Evolutionary conservation across 345 rosid species (phyloP).

Genomic region (Salix udensis): DNA sequence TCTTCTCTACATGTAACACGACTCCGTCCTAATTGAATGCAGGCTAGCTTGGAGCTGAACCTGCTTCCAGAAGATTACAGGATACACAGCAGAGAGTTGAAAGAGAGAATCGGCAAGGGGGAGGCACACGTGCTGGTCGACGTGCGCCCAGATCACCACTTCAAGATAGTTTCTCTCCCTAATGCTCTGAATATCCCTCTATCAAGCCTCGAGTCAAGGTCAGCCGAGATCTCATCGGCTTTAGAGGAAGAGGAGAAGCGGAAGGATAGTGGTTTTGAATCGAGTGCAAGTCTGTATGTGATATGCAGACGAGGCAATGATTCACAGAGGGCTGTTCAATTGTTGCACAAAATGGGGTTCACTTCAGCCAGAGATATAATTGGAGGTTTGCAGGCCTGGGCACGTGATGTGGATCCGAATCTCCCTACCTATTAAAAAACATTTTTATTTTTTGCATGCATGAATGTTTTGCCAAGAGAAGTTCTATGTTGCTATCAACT

Average conservation of each 20-base stretch:
- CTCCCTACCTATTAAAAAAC: conserved; percentile 65
- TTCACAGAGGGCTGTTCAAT: conserved; percentile 85
- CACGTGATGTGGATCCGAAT: conserved; percentile 64
- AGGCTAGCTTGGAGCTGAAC: conserved; percentile 60
- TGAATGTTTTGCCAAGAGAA: no score
- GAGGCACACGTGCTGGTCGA: conserved; percentile 62
- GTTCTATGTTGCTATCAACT: no score
- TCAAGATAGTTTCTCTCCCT: conserved; percentile 77
- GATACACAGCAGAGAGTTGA: conserved; percentile 60
- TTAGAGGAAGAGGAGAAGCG: conserved; percentile 44
- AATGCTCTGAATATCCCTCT: conserved; percentile 71
- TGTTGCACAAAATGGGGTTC: conserved; percentile 57
- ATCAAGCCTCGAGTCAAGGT: conserved; percentile 52
- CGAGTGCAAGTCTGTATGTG: conserved; percentile 47
- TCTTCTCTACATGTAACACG: no score
- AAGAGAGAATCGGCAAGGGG: conserved; percentile 40
- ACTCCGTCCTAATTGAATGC: background rate
- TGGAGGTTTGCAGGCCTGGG: conserved; percentile 87
- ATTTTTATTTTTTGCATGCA: no score
- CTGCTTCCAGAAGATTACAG: conserved; percentile 54
- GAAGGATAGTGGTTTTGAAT: conserved; percentile 15
- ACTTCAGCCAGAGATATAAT: conserved; percentile 61
- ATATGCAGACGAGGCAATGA: conserved; percentile 90
- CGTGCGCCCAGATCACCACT: conserved; percentile 86
- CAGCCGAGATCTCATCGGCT: conserved; percentile 59